phyloP scores from a whole-genome alignment of 2,329 filamentous ascomycete species.

The Fusarium algeriense region DNA sequence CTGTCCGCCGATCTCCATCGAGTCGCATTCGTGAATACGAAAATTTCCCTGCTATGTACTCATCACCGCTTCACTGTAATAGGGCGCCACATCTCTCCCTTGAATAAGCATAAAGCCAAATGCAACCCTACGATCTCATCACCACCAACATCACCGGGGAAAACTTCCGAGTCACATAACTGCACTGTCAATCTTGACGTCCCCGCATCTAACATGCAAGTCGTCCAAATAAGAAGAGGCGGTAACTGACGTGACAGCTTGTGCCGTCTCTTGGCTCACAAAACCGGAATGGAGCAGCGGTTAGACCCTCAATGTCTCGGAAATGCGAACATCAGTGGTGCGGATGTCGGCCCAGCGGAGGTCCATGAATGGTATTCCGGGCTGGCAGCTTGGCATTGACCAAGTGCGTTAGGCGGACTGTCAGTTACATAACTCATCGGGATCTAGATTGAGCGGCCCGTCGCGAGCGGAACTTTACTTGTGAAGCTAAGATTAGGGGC shows the following conservation, averaged over 20 bases:
- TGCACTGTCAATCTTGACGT: background rate
- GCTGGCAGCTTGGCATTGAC: background rate
- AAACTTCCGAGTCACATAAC: background rate
- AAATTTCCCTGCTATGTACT: background rate
- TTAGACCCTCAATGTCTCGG: background rate
- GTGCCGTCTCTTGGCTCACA: too few relatives aligned
- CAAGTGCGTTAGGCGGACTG: background rate
- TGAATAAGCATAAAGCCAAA: background rate
- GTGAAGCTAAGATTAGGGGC: background rate
- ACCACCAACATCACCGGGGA: background rate
- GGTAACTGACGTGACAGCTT: background rate
- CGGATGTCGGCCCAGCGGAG: background rate
- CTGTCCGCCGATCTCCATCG: background rate
- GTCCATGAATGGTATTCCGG: background rate
- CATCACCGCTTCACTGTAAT: background rate
- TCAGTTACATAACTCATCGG: background rate
- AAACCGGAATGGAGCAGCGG: background rate
- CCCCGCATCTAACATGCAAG: background rate
- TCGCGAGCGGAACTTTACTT: background rate
- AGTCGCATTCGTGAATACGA: background rate
- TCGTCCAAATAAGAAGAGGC: background rate
- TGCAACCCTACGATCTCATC: background rate
- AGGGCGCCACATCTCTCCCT: background rate
- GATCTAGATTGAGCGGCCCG: conserved; percentile 24
- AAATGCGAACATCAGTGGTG: background rate